Percentiles rank a stretch among this genome's conserved stretches.
Evolutionary conservation across 2,329 filamentous ascomycete genomes (phyloP).

Genomic region (Penicillium palitans): DNA sequence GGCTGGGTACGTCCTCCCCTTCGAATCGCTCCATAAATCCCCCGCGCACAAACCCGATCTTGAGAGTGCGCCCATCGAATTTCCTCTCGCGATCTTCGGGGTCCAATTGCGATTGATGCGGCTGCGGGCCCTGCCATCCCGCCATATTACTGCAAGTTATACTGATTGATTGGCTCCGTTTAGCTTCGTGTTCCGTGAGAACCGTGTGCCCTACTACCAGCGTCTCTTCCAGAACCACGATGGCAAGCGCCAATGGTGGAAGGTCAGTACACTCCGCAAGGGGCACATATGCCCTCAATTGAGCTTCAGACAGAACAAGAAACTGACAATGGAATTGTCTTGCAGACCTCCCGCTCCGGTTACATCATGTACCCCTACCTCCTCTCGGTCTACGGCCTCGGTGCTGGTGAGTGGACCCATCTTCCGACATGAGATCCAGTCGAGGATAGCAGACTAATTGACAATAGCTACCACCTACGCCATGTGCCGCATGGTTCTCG

Average conservation of each 20-base stretch:
- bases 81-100: slow-evolving; percentile 14
- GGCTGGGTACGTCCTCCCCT: slow-evolving; percentile 41
- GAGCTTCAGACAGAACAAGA: not conserved
- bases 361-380: slow-evolving; percentile 64
- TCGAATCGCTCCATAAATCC: slow-evolving; percentile 7
- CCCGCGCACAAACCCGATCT: slow-evolving; percentile 8
- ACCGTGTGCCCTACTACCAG: slow-evolving; percentile 68
- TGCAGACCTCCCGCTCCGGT: slow-evolving; percentile 56
- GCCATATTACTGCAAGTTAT: not conserved
- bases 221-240: slow-evolving; percentile 66
- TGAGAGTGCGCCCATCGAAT: slow-evolving; percentile 22
- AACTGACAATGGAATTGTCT: slow-evolving; percentile 18
- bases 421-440: slow-evolving; percentile 4
- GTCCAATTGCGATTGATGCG: slow-evolving; percentile 15
- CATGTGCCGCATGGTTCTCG: slow-evolving; percentile 47
- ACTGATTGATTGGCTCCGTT: slow-evolving; percentile 20
- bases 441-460: slow-evolving; percentile 7
- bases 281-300: not conserved
- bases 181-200: slow-evolving; percentile 62
- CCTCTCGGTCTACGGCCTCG: slow-evolving; percentile 50
- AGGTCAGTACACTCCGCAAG: slow-evolving; percentile 53
- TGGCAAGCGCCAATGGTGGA: slow-evolving; percentile 66
- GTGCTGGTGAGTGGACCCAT: slow-evolving; percentile 46
- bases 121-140: not conserved
- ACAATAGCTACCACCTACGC: slow-evolving; percentile 40